Conservation (phyloP, 2,329 filamentous ascomycete species). For the Cucurbitaria berberidis region DNA sequence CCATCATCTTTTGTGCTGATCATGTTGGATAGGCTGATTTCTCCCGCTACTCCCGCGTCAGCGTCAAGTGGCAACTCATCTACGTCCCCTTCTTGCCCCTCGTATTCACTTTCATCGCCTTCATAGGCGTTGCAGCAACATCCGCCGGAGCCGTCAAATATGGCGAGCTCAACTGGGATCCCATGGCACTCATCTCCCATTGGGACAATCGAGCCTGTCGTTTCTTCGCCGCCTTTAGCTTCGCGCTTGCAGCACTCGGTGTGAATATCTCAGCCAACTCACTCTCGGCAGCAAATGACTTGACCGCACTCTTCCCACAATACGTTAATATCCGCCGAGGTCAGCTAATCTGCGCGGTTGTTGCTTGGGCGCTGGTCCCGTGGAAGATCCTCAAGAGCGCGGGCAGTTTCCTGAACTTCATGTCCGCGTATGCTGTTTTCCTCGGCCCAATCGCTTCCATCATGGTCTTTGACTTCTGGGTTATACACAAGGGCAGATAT, state of each 20-base stretch:
- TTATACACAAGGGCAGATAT: conserved; percentile 58
- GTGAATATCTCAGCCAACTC: conserved; percentile 62
- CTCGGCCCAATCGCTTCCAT: conserved; percentile 68
- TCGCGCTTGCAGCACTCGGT: conserved; percentile 59
- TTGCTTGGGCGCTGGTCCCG: conserved; percentile 54
- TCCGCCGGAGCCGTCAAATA: conserved; percentile 61
- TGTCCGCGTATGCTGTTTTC: conserved; percentile 70
- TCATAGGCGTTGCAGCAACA: conserved; percentile 65
- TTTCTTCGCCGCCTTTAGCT: conserved; percentile 52
- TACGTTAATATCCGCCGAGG: conserved; percentile 61
- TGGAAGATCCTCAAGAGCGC: conserved; percentile 56
- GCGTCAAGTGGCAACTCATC: conserved; percentile 57
- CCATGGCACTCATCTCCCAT: conserved; percentile 48
- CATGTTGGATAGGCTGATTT: conserved; percentile 60
- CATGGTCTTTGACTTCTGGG: conserved; percentile 66
- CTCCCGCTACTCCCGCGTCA: conserved; percentile 58
- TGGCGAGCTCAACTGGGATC: conserved; percentile 55
- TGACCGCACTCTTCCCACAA: conserved; percentile 59
- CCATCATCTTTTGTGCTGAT: conserved; percentile 8
- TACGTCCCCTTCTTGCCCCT: conserved; percentile 60
- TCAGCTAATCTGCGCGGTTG: conserved; percentile 53
- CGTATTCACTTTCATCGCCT: conserved; percentile 61
- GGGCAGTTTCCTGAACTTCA: conserved; percentile 61
- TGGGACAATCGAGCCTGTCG: conserved; percentile 49
- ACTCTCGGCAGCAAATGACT: conserved; percentile 61